Percentiles rank a stretch among this genome's conserved stretches.
These are phyloP conservation scores for Exserohilum rostratum DNA, from an alignment of 2,329 filamentous ascomycete species.

Conservation along the genomic window DNA sequence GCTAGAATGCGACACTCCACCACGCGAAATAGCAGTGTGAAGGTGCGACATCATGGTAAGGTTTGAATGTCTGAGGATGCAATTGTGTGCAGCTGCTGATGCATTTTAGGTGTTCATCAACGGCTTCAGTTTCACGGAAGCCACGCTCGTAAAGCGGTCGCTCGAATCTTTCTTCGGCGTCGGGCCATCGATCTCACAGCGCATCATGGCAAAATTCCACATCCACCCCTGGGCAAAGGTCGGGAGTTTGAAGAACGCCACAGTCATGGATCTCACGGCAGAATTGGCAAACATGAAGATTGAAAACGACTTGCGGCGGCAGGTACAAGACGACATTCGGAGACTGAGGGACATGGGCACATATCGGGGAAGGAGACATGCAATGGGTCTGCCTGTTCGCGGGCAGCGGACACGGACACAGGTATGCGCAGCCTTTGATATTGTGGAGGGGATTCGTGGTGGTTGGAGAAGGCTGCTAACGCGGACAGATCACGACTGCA, in stretches of 20 bases:
- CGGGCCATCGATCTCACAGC: conserved; percentile 56
- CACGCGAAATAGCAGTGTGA: conserved; percentile 23
- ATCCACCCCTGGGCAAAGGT: conserved; percentile 85
- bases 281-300: conserved; percentile 92
- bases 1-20: conserved; percentile 18
- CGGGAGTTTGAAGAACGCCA: conserved; percentile 74
- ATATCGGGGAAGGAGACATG: conserved; percentile 87
- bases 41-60: conserved; percentile 35
- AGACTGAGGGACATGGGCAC: conserved; percentile 88
- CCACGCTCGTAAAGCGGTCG: conserved; percentile 79
- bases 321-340: conserved; percentile 83
- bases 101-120: conserved; percentile 77
- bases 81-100: conserved; percentile 17
- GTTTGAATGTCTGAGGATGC: not conserved
- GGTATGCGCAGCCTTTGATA: conserved; percentile 47
- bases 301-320: conserved; percentile 81
- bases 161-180: conserved; percentile 59
- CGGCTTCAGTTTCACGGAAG: conserved; percentile 83
- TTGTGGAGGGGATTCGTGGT: not conserved
- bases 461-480: conserved; percentile 16
- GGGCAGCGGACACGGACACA: conserved; percentile 87
- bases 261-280: conserved; percentile 79
- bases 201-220: conserved; percentile 84
- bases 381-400: conserved; percentile 87
- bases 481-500: conserved; percentile 61